Base-by-base conservation (phyloP, 331 rosid species). In the Arachis monticola region DNA sequence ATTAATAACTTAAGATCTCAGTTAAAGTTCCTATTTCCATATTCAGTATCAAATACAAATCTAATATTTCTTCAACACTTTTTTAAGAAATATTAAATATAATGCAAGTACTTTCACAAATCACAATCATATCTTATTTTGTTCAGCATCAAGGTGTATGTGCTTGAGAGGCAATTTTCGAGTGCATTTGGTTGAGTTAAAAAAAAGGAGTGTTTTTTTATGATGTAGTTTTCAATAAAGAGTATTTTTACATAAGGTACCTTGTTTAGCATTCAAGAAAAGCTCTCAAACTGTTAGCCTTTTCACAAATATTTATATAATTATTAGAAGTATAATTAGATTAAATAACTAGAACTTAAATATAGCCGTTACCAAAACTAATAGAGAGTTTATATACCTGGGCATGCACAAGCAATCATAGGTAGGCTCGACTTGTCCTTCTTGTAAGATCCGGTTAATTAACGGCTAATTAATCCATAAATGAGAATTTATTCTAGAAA, bases 341-440 rank as follows among this genome's bases (percentile, higher is more conserved):
- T 51, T 13, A 10, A 51, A 51, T 2, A 13, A 11, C 4, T 5
- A 51, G 56, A 6, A 3, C 17, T 50, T 50, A 10, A 51, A 10
- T 32, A 64, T 47, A 9, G 72, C 53, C 66, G 58, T 72, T 64
- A 40, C 63, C 5, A 44, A 78, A 61, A 8, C 31, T 56, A 44
- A 61, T 10, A 55, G 10, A 12, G 51, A 51, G 53, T 40, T 69
- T 22, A 6, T 7, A 81, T 87, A 94, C 97, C 97, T 86, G 99
- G 99, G 85, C 99, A 94, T 11, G 97, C 96, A 35, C 97, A 94
- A 22, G 99, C 85, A 73, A 94, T 88, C 96, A 94, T 85, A 55
- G 99, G 99, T 53, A 94, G 67, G 22, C 85, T 68, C 30, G 87
- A 80, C 59, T 86, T 84, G 76, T 69, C 67, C 62, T 76, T 71